Evolutionary conservation across 345 rosid species (phyloP), one percentile per base, ranked within the genome.

Genomic region (Nasturtium officinale): DNA sequence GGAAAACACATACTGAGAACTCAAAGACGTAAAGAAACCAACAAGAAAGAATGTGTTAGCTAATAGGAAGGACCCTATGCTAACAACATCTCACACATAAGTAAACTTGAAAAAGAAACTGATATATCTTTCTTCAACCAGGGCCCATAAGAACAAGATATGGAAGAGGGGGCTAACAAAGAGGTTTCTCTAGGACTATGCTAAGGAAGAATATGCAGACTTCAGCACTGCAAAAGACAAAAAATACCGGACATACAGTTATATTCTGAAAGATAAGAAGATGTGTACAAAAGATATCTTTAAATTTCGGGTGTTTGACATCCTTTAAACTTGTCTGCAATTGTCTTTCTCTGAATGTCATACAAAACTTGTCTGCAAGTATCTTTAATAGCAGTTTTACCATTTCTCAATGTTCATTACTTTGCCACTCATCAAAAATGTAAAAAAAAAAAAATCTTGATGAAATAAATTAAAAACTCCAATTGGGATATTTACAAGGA

Each of bases 1-100:
- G 52, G 47, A 74, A 33, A 69, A 50, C 71, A 65, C 98, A 91
- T 89, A 76, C 73, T 85, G 79, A 73, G 65, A 53, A 77, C 73
- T 71, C 50, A 59, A 71, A 77, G 68, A 37, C 47, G 13, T n/a
- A 69, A 72, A 74, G 59, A 60, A 76, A 81, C 83, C 79, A 58
- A 79, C 63, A 61, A 69, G 68, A 78, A 81, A 54, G 83, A 81
- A 54, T 65, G 79, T 50, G 78, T 71, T 62, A 76, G 79, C 78
- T 17, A 71, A 74, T 64, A 77, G 82, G 85, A 74, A 32, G 56
- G 72, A 78, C 57, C 87, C 73, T 47, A 66, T 58, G 80, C 82
- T 66, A 57, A 81, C 61, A 68, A 78, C 83, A 74, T 75, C 55
- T 77, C 69, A 77, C 77, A 72, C 79, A 77, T 50, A 33, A 28